phyloP scores from a whole-genome alignment of 495 filamentous ascomycete species.

The Penicillium paradoxum region DNA sequence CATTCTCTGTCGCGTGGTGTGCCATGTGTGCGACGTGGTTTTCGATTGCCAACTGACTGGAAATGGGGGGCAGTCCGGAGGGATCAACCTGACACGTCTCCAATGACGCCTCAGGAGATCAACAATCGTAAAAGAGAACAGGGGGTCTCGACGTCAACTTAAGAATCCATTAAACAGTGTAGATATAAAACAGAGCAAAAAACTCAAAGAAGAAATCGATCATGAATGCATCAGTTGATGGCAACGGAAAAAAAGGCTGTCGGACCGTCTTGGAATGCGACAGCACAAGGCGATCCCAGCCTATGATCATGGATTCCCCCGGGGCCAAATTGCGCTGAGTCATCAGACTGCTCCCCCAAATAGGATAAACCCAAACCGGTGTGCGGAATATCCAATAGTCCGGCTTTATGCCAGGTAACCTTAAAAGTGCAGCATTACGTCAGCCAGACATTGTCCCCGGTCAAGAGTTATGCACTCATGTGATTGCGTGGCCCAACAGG shows the following conservation, averaged over 20 bases:
- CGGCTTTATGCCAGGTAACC: background rate
- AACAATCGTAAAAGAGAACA: conserved; percentile 18
- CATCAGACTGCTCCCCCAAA: background rate
- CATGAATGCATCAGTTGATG: conserved; percentile 9
- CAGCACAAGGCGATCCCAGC: conserved; percentile 1
- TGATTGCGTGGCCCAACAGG: conserved; percentile 9
- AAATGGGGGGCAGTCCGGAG: conserved; percentile 8
- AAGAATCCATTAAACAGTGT: conserved; percentile 19
- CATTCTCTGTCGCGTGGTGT: conserved; percentile 16
- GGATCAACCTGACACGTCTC: conserved; percentile 31
- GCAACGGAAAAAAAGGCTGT: conserved; percentile 1
- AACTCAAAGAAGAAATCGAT: conserved; percentile 12
- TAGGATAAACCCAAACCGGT: conserved; percentile 6
- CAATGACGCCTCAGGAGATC: conserved; percentile 24
- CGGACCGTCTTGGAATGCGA: conserved; percentile 10
- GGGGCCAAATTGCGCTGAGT: background rate
- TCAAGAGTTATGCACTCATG: conserved; percentile 2
- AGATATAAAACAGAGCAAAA: conserved; percentile 1
- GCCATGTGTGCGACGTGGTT: conserved; percentile 16
- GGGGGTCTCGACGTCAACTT: conserved; percentile 7
- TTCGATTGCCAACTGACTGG: conserved; percentile 10
- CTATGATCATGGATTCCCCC: background rate
- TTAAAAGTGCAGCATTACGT: background rate
- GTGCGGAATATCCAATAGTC: background rate
- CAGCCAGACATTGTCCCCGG: background rate